A percentile compares a stretch with the other conserved stretches of the same genome.
phyloP scores from a whole-genome alignment of 768 basidiomycete genomes.

The Rickenella mellea region DNA sequence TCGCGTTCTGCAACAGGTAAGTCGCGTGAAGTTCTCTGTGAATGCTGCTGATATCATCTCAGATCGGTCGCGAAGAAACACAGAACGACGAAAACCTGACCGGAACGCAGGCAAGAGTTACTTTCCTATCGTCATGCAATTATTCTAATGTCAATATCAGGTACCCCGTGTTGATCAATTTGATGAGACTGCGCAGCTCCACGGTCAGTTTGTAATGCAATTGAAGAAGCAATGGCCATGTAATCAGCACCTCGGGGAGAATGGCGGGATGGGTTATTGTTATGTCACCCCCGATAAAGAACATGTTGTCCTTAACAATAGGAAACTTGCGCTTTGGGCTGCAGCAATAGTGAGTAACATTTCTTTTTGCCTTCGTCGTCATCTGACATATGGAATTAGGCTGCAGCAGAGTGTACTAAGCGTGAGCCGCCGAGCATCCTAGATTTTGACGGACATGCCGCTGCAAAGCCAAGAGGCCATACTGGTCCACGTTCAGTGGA shows the following conservation, averaged over 20 bases:
- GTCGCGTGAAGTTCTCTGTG: neutral
- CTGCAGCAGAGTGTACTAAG: constrained; percentile 2
- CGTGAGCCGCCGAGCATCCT: constrained; percentile 6
- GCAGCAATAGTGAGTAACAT: constrained; percentile 8
- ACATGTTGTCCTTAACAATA: constrained; percentile 5
- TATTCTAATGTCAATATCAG: no score
- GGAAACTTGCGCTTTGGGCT: constrained; percentile 9
- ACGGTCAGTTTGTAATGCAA: constrained; percentile 1
- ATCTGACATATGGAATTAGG: no score
- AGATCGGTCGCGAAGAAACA: no score
- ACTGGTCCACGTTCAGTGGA: no score
- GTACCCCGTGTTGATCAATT: constrained; percentile 1
- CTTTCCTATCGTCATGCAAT: no score
- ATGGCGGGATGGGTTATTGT: constrained; percentile 1
- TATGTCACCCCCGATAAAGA: neutral
- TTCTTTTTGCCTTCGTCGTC: neutral
- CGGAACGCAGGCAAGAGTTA: no score
- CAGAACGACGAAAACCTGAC: no score
- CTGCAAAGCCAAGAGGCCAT: constrained; percentile 5
- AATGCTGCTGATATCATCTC: neutral
- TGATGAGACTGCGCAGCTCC: neutral
- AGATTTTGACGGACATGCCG: constrained; percentile 7
- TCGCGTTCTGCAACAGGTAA: neutral
- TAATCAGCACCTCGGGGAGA: constrained; percentile 1
- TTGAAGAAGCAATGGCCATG: neutral